Evolutionary conservation across 306 rosid species (phyloP), one percentile per base, ranked within the genome.

Genomic region (Rosa rugosa): DNA sequence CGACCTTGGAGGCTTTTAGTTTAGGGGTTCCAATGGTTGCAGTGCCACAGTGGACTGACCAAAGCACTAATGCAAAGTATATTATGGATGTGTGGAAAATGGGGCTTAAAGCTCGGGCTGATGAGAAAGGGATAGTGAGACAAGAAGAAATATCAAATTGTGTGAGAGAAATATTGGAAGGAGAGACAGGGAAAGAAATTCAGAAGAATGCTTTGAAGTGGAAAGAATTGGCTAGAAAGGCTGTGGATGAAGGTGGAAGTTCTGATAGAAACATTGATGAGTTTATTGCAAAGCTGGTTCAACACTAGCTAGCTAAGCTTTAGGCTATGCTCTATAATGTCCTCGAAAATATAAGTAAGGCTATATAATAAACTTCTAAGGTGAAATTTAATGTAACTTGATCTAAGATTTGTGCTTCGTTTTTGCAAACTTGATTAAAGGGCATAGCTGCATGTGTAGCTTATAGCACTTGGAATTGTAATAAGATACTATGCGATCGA

Each of bases 31-130:
- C 83, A 22, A 72, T 67, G 75, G 83, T 80, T 27, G 70, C 23
- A 3, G 62, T 74, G 75, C 83, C 79, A 0, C 83, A 80, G 9
- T 80, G 83, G 83, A 66, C 70, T 4, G 79, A 80, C 20, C 79
- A 74, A 31, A 25, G 23, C 17, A 80, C 83, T 14, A 80, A 80
- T 31, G 83, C 83, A 16, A 65, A 56, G 20, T 73, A 51, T 18
- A 60, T 67, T 12, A 20, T 57, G 31, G 79, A 75, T 53, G 74
- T 74, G 16, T 74, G 79, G 83, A n/a, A 31, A 41, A 42, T 80
- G 46, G 83, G 83, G 18, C 31, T 80, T 13, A 65, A 16, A 47
- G 83, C 62, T 7, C 17, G 14, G 63, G 68, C 18, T 5, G 47
- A 25, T 49, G 53, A 27, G 47, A 53, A 76, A 2, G 79, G 83